Conservation (phyloP, 2,329 filamentous ascomycete species). For the Cladorrhinum sp. region DNA sequence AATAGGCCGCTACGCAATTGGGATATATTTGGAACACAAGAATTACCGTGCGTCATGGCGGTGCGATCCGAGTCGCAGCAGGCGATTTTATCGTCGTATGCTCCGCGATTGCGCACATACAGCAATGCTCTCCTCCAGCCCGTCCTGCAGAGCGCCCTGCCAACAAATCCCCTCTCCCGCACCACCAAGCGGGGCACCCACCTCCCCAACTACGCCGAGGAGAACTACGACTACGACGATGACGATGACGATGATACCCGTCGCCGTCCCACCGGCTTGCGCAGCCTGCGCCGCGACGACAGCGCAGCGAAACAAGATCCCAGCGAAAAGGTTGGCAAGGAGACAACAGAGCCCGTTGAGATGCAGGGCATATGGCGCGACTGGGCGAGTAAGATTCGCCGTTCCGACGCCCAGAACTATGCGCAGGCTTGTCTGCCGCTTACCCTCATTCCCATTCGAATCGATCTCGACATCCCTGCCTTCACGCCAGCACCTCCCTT, state of each 20-base stretch:
- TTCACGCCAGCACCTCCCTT: conserved; percentile 66
- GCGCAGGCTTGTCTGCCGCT: conserved; percentile 75
- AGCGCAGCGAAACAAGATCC: conserved; percentile 59
- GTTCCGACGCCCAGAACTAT: conserved; percentile 58
- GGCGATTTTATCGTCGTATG: conserved; percentile 87
- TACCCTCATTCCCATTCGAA: conserved; percentile 90
- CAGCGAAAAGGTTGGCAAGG: conserved; percentile 77
- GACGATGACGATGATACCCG: conserved; percentile 72
- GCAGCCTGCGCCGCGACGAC: conserved; percentile 78
- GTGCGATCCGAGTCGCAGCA: conserved; percentile 57
- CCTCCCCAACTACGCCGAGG: conserved; percentile 96
- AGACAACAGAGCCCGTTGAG: conserved; percentile 72
- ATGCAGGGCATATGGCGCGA: conserved; percentile 91
- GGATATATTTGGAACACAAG: not conserved
- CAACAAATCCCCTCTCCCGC: conserved; percentile 65
- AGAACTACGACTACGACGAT: conserved; percentile 79
- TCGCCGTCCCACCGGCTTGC: conserved; percentile 77
- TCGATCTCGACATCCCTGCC: conserved; percentile 86
- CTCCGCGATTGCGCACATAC: conserved; percentile 84
- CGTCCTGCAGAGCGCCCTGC: conserved; percentile 67
- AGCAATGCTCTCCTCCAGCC: conserved; percentile 89
- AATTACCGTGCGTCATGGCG: conserved; percentile 41
- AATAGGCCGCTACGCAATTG: conserved; percentile 14
- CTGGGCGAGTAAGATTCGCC: conserved; percentile 79
- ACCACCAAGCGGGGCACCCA: conserved; percentile 97